phyloP scores from a whole-genome alignment of 176 grass and related monocot genomes.

The Eragrostis nindensis region DNA sequence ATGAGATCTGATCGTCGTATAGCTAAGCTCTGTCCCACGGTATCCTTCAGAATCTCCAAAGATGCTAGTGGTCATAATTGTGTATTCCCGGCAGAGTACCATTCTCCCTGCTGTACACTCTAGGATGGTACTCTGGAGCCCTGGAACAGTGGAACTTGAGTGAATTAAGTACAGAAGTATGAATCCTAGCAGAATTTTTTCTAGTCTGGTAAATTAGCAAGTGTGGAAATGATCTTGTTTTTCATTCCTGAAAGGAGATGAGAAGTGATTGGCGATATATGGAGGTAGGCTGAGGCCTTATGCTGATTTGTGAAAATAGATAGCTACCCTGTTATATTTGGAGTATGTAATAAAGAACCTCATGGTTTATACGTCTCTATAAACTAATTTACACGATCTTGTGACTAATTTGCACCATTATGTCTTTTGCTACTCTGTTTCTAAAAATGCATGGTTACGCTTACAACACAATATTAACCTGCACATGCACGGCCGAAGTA shows the following conservation, averaged over 20 bases:
- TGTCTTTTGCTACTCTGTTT: not conserved
- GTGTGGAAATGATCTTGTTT: not conserved
- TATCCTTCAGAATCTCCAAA: slow-evolving; percentile 12
- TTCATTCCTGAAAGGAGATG: not conserved
- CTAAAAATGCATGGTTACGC: not conserved
- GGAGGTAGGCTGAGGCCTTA: not conserved
- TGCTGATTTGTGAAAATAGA: slow-evolving; percentile 9
- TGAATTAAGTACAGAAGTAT: slow-evolving; percentile 15
- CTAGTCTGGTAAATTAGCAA: not conserved
- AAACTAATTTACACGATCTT: not conserved
- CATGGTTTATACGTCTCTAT: not conserved
- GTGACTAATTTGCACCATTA: not conserved
- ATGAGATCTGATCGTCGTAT: not conserved
- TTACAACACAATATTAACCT: not conserved
- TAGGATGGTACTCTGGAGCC: not conserved
- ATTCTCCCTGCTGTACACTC: not conserved
- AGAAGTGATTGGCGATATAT: not conserved
- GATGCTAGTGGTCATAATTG: not conserved
- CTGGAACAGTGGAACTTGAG: slow-evolving; percentile 11
- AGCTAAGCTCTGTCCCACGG: not conserved
- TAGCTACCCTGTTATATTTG: not conserved
- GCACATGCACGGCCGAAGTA: not conserved
- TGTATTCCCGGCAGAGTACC: not conserved
- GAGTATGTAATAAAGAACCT: not conserved
- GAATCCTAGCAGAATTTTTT: not conserved